Base-by-base conservation (phyloP, 2,329 filamentous ascomycete species). In the Phyllosticta paracitricarpa region DNA sequence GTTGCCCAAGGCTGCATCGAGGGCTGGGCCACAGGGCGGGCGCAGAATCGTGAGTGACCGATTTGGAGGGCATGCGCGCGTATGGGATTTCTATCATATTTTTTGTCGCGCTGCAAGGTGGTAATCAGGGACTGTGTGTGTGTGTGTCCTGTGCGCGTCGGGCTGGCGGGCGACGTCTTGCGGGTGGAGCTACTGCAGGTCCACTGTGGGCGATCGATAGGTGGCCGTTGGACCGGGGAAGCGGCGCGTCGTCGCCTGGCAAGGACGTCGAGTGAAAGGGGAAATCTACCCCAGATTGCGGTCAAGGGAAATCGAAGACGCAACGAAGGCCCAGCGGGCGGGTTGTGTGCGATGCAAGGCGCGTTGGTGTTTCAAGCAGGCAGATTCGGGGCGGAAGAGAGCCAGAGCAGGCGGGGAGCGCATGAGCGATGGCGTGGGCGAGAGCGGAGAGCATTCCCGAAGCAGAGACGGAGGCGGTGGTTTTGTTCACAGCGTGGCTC, bases 261-360 rank as follows among this genome's bases (percentile, higher is more conserved):
- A 24, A n/a, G 54, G 59, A 26, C 54, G 19, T 24, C 22, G 19
- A 51, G 51, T 62, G 60, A 62, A 62, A 62, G 56, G 30, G 60
- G 56, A 58, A 25, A 52, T 48, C 55, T 62, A 62, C 60, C 60
- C 60, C 60, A 58, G 60, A 62, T 62, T 58, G 60, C 60, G 19
- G 60, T 56, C 54, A 62, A 30, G 28, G 14, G 17, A 5, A n/a
- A 17, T 48, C 40, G 40, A 48, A 48, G 14, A 48, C 14, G 17
- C 40, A n/a, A n/a, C 40, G 14, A 17, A 48, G 40, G 40, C 40
- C 40, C 40, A n/a, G 40, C 40, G n/a, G 14, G n/a, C 2, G 40
- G 40, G 40, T 48, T n/a, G 40, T 48, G 40, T 48, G 40, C 40
- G 40, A 48, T 40, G 35, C 35, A 40, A 40, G 35, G 35, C 35